Evolutionary conservation across 768 basidiomycete species (phyloP), one percentile per base, ranked within the genome.

Genomic region (Boletus edulis): DNA sequence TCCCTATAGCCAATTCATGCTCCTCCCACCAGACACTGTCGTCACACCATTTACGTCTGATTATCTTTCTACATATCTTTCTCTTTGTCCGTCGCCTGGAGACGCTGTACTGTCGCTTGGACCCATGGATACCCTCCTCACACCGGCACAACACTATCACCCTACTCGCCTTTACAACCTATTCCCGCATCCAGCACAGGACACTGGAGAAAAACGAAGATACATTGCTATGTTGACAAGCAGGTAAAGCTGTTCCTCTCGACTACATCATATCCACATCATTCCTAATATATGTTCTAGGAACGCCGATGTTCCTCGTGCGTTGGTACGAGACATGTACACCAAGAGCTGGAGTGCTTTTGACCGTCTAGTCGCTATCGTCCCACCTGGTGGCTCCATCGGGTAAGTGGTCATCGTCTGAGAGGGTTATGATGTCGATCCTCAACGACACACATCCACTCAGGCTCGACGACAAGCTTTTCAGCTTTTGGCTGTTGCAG

Each of bases 331-430:
- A 53, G 91, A 93, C 61, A 89, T 91, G 87, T 94, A 94, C 66
- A 92, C 90, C 24, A 94, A 94, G 72, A 91, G 88, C 59, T 94
- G 92, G 91, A 91, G 89, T 66, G 91, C 91, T 2, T 93, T 94
- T 62, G 91, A 93, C 67, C 83, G 91, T 11, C 80, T 94, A 7
- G 87, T 94, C 17, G 87, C 89, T 5, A 91, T 94, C 56, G 90
- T 94, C 0, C 90, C 91, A n/a, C 91, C 91, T 0, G 91, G 91
- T 11, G 91, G 91, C 8, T 90, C 89, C 0, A 93, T 93, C 52
- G 91, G 91, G 87, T 91, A 65, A 39, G 85, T 75, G 44, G 27
- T 11, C 20, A 41, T 18, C 17, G 58, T 61, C 52, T 41, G 5
- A 32, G 56, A 29, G 41, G 39, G 39, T 51, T 35, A 34, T n/a